Evolutionary conservation across 164 flowering plant species (phyloP), one percentile per base, ranked within the genome.

Genomic region (Houttuynia cordata): DNA sequence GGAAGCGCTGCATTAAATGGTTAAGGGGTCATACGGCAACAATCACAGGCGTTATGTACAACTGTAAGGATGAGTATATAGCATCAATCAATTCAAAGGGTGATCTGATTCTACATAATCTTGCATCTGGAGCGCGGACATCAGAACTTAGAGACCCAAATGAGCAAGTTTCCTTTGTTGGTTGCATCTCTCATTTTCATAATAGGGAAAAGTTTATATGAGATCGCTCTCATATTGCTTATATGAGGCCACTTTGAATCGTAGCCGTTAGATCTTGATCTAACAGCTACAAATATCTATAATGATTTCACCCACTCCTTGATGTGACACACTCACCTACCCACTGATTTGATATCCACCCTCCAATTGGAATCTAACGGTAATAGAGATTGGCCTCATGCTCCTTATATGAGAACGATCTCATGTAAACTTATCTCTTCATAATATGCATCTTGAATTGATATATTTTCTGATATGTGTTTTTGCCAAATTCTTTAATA

Each of bases 61-160:
- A 91, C 67, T 94, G 94, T 76, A 94, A 82, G 67, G 99, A 94
- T 71, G 99, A 94, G 65, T 83, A 94, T 65, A 67, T 94, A 74
- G 99, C 99, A 67, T 94, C 97, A 58, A 83, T 91, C 63, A 88
- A 97, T 82, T 62, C 86, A 39, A 80, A 73, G 66, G 99, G 99
- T 55, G 88, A 88, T 79, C 81, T 94, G 24, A 88, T 94, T 68
- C 79, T 94, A 71, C 97, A 94, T 72, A 91, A 87, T 70, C 93
- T 94, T 73, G 84, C 86, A 21, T 88, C 96, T 67, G 96, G 91
- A 57, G 80, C 85, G 15, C 86, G 70, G 72, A 83, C 91, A 63
- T 71, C 96, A 39, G 96, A 88, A 57, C 79, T 87, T 40, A 94
- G 82, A 76, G 99, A 94, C 62, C 97, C 97, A 25, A 75, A 91